Base-by-base conservation (phyloP, 2,329 filamentous ascomycete species). In the Cytospora piceae region DNA sequence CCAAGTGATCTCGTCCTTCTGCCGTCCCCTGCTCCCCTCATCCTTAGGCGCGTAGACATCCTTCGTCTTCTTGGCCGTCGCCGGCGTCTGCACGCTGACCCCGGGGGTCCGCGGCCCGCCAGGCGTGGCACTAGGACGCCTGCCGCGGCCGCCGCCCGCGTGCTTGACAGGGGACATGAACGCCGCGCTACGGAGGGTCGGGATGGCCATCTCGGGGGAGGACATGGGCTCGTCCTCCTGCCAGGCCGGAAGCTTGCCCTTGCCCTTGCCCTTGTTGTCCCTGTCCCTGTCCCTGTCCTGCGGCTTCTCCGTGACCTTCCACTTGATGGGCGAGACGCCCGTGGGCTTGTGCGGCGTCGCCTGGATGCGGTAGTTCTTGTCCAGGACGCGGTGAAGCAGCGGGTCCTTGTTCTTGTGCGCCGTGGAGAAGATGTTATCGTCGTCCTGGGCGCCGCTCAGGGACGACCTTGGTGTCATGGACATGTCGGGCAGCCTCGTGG, bases 321-420 rank as follows among this genome's bases (percentile, higher is more conserved):
- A 74, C 67, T 82, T 82, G 61, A 82, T 73, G 1, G 83, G 82
- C 9, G 82, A 83, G 53, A 82, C 75, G 42, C 79, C 79, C 37
- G 76, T 74, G 4, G 70, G 72, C 72, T 88, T 90, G 70, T 95
- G 89, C 0, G 95, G 95, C 12, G 95, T 99, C 7, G 94, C 93
- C 77, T 96, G 92, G 29, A 99, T 84, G 37, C 94, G 92, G 80
- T 96, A 99, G 65, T 91, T 97, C 78, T 96, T 97, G 81, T 98
- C 94, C 6, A 96, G 86, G n/a, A 98, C 84, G 66, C 91, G 91
- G 76, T 98, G 94, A 51, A 99, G 84, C 11, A 98, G 82, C 3
- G 92, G 91, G 74, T 97, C 93, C 67, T 87, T 86, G 72, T 81
- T 82, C 74, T 68, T 74, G 61, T 46, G 68, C 46, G 73, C 64